A percentile compares a stretch with the other conserved stretches of the same genome.
Evolutionary conservation across 2,329 filamentous ascomycete species (phyloP).

Genomic region (Lecanicillium sp.): DNA sequence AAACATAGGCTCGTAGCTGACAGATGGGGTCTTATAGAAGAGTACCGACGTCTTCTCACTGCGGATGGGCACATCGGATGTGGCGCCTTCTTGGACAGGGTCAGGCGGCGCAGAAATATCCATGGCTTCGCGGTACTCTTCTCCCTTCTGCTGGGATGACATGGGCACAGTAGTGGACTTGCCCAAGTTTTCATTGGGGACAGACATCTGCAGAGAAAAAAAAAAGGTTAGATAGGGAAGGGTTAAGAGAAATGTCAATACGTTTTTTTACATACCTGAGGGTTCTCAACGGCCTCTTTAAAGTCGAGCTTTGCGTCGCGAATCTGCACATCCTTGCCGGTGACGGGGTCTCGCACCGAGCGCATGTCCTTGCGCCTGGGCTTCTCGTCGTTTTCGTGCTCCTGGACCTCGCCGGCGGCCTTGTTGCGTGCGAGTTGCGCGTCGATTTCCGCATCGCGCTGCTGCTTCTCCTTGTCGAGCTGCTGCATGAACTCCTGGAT

Average conservation of each 20-base stretch:
- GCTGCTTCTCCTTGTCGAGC: conserved; percentile 71
- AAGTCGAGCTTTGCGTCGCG: conserved; percentile 68
- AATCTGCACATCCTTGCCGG: conserved; percentile 77
- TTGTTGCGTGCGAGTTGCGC: conserved; percentile 35
- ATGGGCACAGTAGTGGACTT: conserved; percentile 68
- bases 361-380: conserved; percentile 48
- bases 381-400: conserved; percentile 32
- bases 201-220: conserved; percentile 49
- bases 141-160: conserved; percentile 59
- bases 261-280: conserved; percentile 42
- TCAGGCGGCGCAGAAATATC: conserved; percentile 89
- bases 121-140: conserved; percentile 78
- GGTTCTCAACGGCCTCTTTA: conserved; percentile 63
- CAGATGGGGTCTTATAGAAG: conserved; percentile 86
- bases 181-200: conserved; percentile 83
- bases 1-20: conserved; percentile 88
- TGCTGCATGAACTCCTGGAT: conserved; percentile 75
- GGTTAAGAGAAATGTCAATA: not conserved
- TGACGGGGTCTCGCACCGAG: conserved; percentile 78
- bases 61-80: conserved; percentile 89
- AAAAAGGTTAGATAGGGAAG: not conserved
- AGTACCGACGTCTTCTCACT: conserved; percentile 95
- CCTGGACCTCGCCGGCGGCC: conserved; percentile 26
- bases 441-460: conserved; percentile 67
- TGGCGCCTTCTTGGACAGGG: conserved; percentile 71